Evolutionary conservation across 2,329 filamentous ascomycete genomes (phyloP).

Genomic region (Epichloe uncinata): DNA sequence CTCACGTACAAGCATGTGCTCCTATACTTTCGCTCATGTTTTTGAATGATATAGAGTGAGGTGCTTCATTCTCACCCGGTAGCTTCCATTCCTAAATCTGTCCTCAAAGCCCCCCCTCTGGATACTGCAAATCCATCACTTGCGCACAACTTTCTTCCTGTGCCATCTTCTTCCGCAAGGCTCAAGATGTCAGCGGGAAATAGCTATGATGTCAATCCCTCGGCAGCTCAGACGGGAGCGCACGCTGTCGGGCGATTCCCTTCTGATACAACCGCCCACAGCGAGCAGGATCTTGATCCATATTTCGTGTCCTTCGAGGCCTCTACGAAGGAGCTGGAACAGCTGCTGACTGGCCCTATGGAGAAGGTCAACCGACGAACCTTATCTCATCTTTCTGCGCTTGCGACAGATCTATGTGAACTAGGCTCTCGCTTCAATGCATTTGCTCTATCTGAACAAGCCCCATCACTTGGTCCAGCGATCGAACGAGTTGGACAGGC

Average conservation of each 20-base stretch:
- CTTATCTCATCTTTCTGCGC: slow-evolving; percentile 67
- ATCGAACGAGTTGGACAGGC: slow-evolving; percentile 93
- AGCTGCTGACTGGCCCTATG: slow-evolving; percentile 79
- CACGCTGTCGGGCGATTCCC: slow-evolving; percentile 72
- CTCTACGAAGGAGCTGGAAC: slow-evolving; percentile 82
- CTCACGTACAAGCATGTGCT: not conserved
- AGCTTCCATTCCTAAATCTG: slow-evolving; percentile 82
- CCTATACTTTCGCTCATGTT: slow-evolving; percentile 10
- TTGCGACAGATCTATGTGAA: slow-evolving; percentile 82
- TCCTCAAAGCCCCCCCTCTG: slow-evolving; percentile 84
- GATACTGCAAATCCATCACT: slow-evolving; percentile 84
- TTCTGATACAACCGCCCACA: slow-evolving; percentile 59
- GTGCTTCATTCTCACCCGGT: slow-evolving; percentile 89
- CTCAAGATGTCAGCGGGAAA: slow-evolving; percentile 46
- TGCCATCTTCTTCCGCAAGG: slow-evolving; percentile 77
- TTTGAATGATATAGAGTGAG: slow-evolving; percentile 50
- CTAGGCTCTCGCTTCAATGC: slow-evolving; percentile 93
- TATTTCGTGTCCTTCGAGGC: slow-evolving; percentile 92
- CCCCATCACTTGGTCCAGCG: slow-evolving; percentile 73
- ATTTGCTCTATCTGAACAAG: slow-evolving; percentile 88
- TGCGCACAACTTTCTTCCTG: slow-evolving; percentile 75
- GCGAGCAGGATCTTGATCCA: slow-evolving; percentile 83
- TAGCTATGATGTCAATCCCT: slow-evolving; percentile 21
- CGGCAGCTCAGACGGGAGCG: slow-evolving; percentile 26
- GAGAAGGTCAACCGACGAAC: slow-evolving; percentile 92